A percentile compares a stretch with the other conserved stretches of the same genome.
phyloP scores from a whole-genome alignment of 768 basidiomycete genomes.

The Coprinopsis sp. region DNA sequence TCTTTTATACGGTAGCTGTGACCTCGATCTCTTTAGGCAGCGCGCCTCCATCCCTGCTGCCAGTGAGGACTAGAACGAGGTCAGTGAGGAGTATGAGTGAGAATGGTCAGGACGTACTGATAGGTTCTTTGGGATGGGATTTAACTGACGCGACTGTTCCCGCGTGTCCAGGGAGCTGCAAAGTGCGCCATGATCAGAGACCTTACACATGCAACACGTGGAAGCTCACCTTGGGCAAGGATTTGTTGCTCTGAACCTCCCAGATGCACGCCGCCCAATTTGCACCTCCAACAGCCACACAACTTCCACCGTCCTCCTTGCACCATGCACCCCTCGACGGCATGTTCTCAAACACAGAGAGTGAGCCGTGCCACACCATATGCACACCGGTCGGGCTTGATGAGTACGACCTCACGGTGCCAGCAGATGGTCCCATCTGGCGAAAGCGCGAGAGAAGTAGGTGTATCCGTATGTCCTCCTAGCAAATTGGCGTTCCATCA shows the following conservation, averaged over 20 bases:
- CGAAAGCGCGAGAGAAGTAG: slow-evolving; percentile 88
- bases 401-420: slow-evolving; percentile 94
- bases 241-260: slow-evolving; percentile 75
- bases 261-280: slow-evolving; percentile 84
- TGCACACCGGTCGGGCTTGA: slow-evolving; percentile 81
- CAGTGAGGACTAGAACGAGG: slow-evolving; percentile 68
- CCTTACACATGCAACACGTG: neutral
- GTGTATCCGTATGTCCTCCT: slow-evolving; percentile 85
- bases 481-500: slow-evolving; percentile 77
- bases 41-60: slow-evolving; percentile 91
- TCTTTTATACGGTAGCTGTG: slow-evolving; percentile 39
- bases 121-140: slow-evolving; percentile 94
- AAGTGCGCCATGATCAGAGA: neutral
- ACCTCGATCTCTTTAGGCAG: slow-evolving; percentile 87
- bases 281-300: slow-evolving; percentile 88
- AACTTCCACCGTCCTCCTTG: slow-evolving; percentile 72
- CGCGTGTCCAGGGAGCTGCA: slow-evolving; percentile 93
- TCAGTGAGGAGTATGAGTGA: slow-evolving; percentile 1
- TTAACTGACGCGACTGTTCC: slow-evolving; percentile 95
- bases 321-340: slow-evolving; percentile 87
- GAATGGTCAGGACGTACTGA: slow-evolving; percentile 53
- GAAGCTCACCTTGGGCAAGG: slow-evolving; percentile 67
- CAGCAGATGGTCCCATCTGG: slow-evolving; percentile 86
- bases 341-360: slow-evolving; percentile 90
- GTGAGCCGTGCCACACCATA: slow-evolving; percentile 74